These are phyloP conservation scores for Diaporthe longicolla DNA, from an alignment of 2,329 filamentous ascomycete species.

Conservation along the genomic window DNA sequence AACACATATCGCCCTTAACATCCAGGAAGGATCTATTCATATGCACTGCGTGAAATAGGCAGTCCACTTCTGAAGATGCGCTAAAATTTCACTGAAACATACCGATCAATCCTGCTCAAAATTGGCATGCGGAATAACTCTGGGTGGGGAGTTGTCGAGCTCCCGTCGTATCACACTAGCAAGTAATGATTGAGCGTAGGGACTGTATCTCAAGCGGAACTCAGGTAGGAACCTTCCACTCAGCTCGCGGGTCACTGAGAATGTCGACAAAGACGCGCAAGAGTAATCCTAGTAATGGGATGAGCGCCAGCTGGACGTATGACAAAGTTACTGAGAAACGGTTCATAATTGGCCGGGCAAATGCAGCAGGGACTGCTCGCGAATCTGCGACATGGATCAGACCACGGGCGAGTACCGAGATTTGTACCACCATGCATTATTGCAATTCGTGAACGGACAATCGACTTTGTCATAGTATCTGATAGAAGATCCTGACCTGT, in stretches of 20 bases:
- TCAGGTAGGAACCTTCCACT: background rate
- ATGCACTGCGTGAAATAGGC: too few relatives aligned
- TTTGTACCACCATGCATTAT: slow-evolving; percentile 39
- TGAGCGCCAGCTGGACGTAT: slow-evolving; percentile 8
- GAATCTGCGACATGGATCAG: slow-evolving; percentile 43
- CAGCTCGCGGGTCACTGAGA: background rate
- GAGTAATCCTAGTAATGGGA: background rate
- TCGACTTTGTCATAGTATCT: background rate
- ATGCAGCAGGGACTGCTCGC: slow-evolving; percentile 41
- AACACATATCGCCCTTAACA: too few relatives aligned
- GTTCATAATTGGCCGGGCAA: slow-evolving; percentile 30
- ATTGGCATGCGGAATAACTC: background rate
- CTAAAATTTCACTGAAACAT: background rate
- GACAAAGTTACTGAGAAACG: slow-evolving; percentile 4
- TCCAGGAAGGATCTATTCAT: background rate
- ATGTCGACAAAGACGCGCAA: background rate
- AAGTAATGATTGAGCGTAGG: background rate
- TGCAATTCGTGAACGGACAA: slow-evolving; percentile 16
- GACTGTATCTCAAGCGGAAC: background rate
- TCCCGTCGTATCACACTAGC: background rate
- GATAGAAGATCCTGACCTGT: background rate
- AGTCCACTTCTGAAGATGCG: background rate
- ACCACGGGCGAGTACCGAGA: slow-evolving; percentile 43
- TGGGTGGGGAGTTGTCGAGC: too few relatives aligned
- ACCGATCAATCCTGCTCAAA: background rate